phyloP scores from a whole-genome alignment of 345 rosid species.

The Syzygium grande region DNA sequence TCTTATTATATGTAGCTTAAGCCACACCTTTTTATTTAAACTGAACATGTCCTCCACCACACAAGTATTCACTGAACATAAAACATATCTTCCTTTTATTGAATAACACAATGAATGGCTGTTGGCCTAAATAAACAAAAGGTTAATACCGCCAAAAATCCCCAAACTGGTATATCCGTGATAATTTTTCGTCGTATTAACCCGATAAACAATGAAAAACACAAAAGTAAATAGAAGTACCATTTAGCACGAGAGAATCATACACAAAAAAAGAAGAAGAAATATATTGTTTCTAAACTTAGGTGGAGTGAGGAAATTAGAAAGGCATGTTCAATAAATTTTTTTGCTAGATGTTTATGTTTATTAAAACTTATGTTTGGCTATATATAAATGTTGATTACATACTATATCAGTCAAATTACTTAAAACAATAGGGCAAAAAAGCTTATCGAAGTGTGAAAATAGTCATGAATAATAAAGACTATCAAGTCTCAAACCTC shows the following conservation, averaged over 20 bases:
- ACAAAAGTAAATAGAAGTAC: not conserved
- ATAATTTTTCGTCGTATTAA: too few species aligned
- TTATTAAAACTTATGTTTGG: not conserved
- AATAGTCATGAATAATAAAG: not conserved
- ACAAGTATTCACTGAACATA: not conserved
- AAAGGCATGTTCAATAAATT: not conserved
- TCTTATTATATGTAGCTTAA: too few species aligned
- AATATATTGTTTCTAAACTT: not conserved
- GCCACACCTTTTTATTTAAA: not conserved
- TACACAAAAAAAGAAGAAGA: not conserved
- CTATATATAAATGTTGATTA: not conserved
- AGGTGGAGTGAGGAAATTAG: not conserved
- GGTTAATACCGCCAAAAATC: too few species aligned
- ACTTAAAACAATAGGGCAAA: not conserved
- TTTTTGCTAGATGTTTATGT: not conserved
- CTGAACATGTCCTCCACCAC: not conserved
- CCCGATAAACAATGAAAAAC: not conserved
- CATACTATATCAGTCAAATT: not conserved
- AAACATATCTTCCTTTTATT: not conserved
- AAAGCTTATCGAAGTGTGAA: not conserved
- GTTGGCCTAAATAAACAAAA: too few species aligned
- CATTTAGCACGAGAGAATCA: not conserved
- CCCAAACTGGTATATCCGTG: too few species aligned
- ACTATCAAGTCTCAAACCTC: too few species aligned
- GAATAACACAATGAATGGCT: not conserved